Percentiles rank a stretch among this genome's conserved stretches.
Conservation (phyloP, 805 yeast species). For the Metschnikowia picachoensis region DNA sequence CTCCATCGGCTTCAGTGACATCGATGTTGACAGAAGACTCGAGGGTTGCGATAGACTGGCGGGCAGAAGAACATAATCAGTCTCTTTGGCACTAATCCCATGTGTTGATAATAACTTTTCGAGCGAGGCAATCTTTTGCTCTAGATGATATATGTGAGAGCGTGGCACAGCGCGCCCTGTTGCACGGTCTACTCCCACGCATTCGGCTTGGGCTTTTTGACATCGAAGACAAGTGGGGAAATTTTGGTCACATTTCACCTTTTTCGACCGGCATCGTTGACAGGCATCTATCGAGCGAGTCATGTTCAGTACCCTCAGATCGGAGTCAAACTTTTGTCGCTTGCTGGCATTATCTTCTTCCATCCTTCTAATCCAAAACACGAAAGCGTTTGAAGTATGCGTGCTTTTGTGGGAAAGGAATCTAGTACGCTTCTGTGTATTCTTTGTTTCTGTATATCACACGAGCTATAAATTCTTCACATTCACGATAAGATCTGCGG, state of each 20-base stretch:
- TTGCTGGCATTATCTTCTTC: background rate
- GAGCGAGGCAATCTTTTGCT: constrained; percentile 56
- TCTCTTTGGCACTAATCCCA: background rate
- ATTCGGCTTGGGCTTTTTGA: constrained; percentile 60
- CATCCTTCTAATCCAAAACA: background rate
- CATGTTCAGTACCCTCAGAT: constrained; percentile 19
- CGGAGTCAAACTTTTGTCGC: background rate
- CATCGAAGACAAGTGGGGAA: constrained; percentile 68
- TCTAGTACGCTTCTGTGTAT: background rate
- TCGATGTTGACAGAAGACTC: background rate
- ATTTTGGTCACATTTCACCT: constrained; percentile 63
- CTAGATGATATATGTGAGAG: constrained; percentile 69
- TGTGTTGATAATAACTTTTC: constrained; percentile 31
- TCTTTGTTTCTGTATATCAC: no score
- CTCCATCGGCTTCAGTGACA: background rate
- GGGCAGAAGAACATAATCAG: background rate
- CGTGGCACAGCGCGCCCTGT: constrained; percentile 86
- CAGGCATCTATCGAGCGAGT: constrained; percentile 79
- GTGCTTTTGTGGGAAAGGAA: background rate
- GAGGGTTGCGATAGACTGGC: background rate
- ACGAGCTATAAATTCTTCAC: background rate
- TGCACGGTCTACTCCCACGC: constrained; percentile 83
- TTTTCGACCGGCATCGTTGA: constrained; percentile 70
- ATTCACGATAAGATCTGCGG: constrained; percentile 9
- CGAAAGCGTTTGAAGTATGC: background rate